Evolutionary conservation across 768 basidiomycete species (phyloP).

Genomic region (Lactarius akahatsu): DNA sequence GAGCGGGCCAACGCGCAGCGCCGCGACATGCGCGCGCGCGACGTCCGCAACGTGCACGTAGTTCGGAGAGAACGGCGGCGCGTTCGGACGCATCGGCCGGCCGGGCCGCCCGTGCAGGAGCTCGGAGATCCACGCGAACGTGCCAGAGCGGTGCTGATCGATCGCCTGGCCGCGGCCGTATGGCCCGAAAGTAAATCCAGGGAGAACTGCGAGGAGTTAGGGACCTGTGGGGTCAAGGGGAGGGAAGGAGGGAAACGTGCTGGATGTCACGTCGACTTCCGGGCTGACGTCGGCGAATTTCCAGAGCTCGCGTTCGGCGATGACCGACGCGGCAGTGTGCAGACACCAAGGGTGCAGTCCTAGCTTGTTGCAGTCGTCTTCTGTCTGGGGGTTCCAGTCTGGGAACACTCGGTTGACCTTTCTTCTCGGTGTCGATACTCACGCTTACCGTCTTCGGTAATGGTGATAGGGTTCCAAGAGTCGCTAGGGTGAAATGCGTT

Average conservation of each 20-base stretch:
- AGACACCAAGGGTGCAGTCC: slow-evolving; percentile 26
- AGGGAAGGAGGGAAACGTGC: slow-evolving; percentile 5
- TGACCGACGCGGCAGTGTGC: slow-evolving; percentile 15
- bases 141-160: slow-evolving; percentile 10
- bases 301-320: slow-evolving; percentile 26
- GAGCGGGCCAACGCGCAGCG: slow-evolving; percentile 18
- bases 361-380: slow-evolving; percentile 11
- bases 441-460: slow-evolving; percentile 19
- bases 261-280: slow-evolving; percentile 20
- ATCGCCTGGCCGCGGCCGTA: slow-evolving; percentile 23
- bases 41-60: slow-evolving; percentile 23
- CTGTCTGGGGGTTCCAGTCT: slow-evolving; percentile 25
- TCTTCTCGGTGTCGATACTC: neutral
- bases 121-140: slow-evolving; percentile 23
- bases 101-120: slow-evolving; percentile 21
- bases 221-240: neutral
- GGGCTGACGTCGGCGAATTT: slow-evolving; percentile 21
- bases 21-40: slow-evolving; percentile 16
- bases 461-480: slow-evolving; percentile 22
- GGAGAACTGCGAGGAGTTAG: slow-evolving; percentile 16
- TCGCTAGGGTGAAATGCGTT: slow-evolving; percentile 19
- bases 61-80: slow-evolving; percentile 21
- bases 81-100: slow-evolving; percentile 16
- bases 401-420: neutral
- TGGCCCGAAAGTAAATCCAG: slow-evolving; percentile 20